Evolutionary conservation across 225 moss, liverwort and hornwort species (phyloP), one percentile per base, ranked within the genome.

Genomic region (Ulota crispa): DNA sequence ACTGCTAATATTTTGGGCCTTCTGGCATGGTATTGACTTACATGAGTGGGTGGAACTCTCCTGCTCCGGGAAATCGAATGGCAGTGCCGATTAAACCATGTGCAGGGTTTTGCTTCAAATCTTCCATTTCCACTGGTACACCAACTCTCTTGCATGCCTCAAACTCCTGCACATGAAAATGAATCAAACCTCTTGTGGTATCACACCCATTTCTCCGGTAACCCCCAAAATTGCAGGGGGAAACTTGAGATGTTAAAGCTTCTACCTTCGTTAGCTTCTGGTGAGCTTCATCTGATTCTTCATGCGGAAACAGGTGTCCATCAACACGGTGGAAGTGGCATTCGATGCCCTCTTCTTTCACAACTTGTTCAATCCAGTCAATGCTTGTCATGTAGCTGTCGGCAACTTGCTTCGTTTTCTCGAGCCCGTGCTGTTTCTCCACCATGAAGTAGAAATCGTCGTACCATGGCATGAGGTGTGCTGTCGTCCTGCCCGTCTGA

Each of bases 401-500:
- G 1, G 85, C 89, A 53, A 87, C 71, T 32, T 74, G 70, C 84
- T 73, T 68, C 2, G 87, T 71, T 47, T 14, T 72, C n/a, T 83
- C 76, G 6, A 42, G 32, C 24, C 85, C 85, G 70, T 77, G 79
- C 5, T 66, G 27, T 8, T 77, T 45, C 65, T 89, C 84, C 31
- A 91, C 74, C 59, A 72, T 10, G 18, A 36, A 77, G 79, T 87
- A 86, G 72, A 76, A 87, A 55, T 89, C 77, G 66, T 87, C 87
- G 26, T 53, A 82, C 84, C 84, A 89, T 9, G 87, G 86, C 87
- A 89, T 89, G 7, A 86, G 11, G 21, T 89, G 91, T 1, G 89
- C 82, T n/a, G 80, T 74, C 14, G 84, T 89, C 77, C 85, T 80
- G 24, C 83, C 87, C 6, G 84, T 91, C 62, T 77, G 80, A 26